Percentiles rank a stretch among this genome's conserved stretches.
These are phyloP conservation scores for Rhizophora mangle DNA, from an alignment of 345 rosid species.

Conservation along the genomic window DNA sequence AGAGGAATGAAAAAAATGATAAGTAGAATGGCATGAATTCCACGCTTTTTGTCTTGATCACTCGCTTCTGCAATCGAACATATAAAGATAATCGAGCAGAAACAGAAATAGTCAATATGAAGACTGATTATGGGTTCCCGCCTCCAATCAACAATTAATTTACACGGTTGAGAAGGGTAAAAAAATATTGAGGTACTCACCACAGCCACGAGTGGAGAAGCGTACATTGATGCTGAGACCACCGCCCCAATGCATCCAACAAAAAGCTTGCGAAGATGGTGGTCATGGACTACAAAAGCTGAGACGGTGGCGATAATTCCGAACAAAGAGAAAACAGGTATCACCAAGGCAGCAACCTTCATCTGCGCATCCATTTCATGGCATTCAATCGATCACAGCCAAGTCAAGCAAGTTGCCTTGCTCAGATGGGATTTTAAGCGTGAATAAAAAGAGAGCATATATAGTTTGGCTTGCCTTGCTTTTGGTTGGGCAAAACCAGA, in stretches of 20 bases:
- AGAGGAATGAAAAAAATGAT: constrained; percentile 71
- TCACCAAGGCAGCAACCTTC: constrained; percentile 39
- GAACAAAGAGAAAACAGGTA: constrained; percentile 37
- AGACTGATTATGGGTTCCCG: too few relatives aligned
- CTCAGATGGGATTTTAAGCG: too few relatives aligned
- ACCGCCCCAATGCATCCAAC: constrained; percentile 67
- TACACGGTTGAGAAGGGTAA: not conserved
- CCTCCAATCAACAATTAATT: too few relatives aligned
- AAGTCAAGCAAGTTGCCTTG: too few relatives aligned
- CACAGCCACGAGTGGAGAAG: constrained; percentile 66
- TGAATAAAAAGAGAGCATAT: not conserved
- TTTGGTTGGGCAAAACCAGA: constrained; percentile 47
- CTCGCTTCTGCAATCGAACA: constrained; percentile 54
- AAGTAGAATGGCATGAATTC: constrained; percentile 91
- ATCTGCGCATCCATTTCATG: constrained; percentile 35
- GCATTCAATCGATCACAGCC: too few relatives aligned
- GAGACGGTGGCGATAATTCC: constrained; percentile 41
- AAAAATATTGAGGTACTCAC: constrained; percentile 32
- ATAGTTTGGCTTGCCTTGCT: constrained; percentile 50
- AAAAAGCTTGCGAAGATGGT: constrained; percentile 55
- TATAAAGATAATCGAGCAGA: not conserved
- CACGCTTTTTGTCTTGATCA: constrained; percentile 70
- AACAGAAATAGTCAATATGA: too few relatives aligned
- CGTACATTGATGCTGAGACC: constrained; percentile 68
- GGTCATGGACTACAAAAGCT: constrained; percentile 50